Percentiles rank a stretch among this genome's conserved stretches.
Evolutionary conservation across 108 stramenopile genomes (phyloP).

Genomic region (Skeletonema menzelii): DNA sequence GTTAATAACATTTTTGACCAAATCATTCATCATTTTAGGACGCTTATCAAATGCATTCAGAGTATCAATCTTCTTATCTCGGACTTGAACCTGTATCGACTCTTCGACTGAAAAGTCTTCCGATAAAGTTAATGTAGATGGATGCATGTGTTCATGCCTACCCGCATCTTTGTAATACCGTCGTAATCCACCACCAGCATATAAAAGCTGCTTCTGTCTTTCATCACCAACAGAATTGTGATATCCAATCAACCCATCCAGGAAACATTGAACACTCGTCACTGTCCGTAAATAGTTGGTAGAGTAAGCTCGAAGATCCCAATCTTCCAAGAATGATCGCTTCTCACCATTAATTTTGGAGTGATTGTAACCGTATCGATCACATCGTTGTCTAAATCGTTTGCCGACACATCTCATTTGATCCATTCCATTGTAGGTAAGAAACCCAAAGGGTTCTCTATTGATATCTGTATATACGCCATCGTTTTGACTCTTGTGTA

Average conservation of each 20-base stretch:
- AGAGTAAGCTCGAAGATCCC: slow-evolving; percentile 67
- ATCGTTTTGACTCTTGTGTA: slow-evolving; percentile 44
- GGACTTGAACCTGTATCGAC: slow-evolving; percentile 48
- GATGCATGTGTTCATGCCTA: slow-evolving; percentile 25
- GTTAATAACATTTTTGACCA: slow-evolving; percentile 61
- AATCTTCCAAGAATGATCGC: slow-evolving; percentile 55
- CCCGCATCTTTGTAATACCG: slow-evolving; percentile 44
- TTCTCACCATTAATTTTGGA: background rate
- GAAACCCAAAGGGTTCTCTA: slow-evolving; percentile 66
- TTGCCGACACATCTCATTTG: slow-evolving; percentile 62
- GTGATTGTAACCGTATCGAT: slow-evolving; percentile 44
- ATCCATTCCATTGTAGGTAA: slow-evolving; percentile 68
- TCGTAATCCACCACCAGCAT: slow-evolving; percentile 39
- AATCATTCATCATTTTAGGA: slow-evolving; percentile 66
- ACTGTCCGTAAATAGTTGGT: slow-evolving; percentile 84
- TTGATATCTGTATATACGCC: slow-evolving; percentile 44
- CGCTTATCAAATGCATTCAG: slow-evolving; percentile 79
- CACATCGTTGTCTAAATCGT: slow-evolving; percentile 51
- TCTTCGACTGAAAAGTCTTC: slow-evolving; percentile 16
- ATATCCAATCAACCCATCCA: slow-evolving; percentile 69
- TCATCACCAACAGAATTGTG: background rate
- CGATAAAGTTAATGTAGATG: slow-evolving; percentile 14
- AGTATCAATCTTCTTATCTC: slow-evolving; percentile 58
- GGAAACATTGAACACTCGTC: slow-evolving; percentile 68
- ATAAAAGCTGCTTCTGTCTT: background rate